Base-by-base conservation (phyloP, 2,329 filamentous ascomycete species). In the Aspergillus japonicus region DNA sequence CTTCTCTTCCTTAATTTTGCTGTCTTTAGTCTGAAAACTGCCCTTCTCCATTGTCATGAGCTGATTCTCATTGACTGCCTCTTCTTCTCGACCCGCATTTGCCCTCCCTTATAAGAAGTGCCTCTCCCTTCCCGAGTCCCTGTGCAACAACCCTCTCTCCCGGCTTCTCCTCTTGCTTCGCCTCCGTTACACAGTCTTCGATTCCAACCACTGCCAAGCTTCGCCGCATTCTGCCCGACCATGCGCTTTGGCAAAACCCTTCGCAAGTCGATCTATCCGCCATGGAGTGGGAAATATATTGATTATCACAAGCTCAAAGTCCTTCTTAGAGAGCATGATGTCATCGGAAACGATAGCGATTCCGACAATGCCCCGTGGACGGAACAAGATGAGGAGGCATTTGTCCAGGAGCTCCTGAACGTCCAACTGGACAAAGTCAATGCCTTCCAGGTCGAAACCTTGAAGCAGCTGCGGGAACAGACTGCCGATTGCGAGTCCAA, bases 191-290 rank as follows among this genome's bases (percentile, higher is more conserved):
- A 44, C 39, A 44, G n/a, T 44, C 39, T 7, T 44, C 14, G 55
- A 33, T 47, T 35, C 23, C 35, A 47, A 51, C 50, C 52, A 16
- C 42, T 19, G 35, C 33, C 42, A 24, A 33, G 29, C 8, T 24
- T 47, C 44, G 11, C 23, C 51, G n/a, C 33, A 44, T 26, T 23
- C 24, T 44, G 12, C 19, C 33, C 59, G 71, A 81, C 62, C 53
- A 98, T 99, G 95, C 90, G 92, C 70, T 99, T 97, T 82, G 94
- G 94, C 64, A 91, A 88, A 80, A 97, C 92, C 54, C 85, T 99
- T 62, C 87, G 88, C 70, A 85, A 87, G 70, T 88, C 91, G 61
- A 82, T 91, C 69, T 95, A 98, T 76, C 79, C 85, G 68, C 92
- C 92, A 72, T 99, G 94, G 94, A 90, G 89, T 77, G 90, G 89